Conservation (phyloP, 2,329 filamentous ascomycete species). For the Nothomitra cinnamomea region DNA sequence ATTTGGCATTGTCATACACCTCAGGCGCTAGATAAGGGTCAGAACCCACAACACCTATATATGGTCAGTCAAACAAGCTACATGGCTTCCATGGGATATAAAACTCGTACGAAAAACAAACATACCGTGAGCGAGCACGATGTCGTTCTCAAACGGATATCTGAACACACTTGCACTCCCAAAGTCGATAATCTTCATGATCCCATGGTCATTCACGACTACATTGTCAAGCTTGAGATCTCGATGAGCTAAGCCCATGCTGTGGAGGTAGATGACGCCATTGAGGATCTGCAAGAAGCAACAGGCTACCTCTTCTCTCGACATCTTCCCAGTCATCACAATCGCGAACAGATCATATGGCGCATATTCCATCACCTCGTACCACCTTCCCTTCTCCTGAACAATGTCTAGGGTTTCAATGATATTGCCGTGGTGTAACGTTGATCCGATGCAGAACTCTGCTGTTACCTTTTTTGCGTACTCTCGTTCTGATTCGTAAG, state of each 20-base stretch:
- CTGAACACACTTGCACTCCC: constrained; percentile 93
- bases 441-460: constrained; percentile 95
- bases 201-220: constrained; percentile 86
- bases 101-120: constrained; percentile 9
- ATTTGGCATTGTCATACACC: constrained; percentile 84
- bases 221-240: constrained; percentile 97
- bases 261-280: constrained; percentile 85
- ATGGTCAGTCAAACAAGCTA: constrained; percentile 2
- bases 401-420: constrained; percentile 97
- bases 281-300: constrained; percentile 88
- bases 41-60: constrained; percentile 57
- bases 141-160: constrained; percentile 88
- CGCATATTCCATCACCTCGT: constrained; percentile 97
- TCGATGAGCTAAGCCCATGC: constrained; percentile 84
- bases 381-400: constrained; percentile 87
- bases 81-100: too few species aligned
- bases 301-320: constrained; percentile 75
- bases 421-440: constrained; percentile 91
- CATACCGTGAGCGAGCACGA: constrained; percentile 66
- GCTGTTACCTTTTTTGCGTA: constrained; percentile 97
- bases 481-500: constrained; percentile 85
- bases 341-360: constrained; percentile 93
- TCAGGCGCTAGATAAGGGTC: constrained; percentile 95
- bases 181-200: constrained; percentile 99
- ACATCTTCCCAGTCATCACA: constrained; percentile 98